Conservation (phyloP, 2,329 filamentous ascomycete species). For the Tolypocladium nubicola region DNA sequence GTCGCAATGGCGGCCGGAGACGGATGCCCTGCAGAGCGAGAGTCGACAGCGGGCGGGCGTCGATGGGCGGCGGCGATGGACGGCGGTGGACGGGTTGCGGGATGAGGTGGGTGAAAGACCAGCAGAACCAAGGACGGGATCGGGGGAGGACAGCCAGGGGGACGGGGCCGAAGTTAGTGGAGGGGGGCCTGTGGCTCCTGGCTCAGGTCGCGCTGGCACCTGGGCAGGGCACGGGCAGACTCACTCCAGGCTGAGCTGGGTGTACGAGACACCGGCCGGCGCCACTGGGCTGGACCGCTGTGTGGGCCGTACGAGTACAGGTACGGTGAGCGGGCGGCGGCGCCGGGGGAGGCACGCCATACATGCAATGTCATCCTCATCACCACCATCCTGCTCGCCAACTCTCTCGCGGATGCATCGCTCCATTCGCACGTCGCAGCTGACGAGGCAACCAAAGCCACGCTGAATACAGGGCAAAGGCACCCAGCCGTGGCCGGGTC, state of each 20-base stretch:
- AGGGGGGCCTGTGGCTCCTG: not conserved
- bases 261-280: no score
- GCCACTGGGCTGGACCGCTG: no score
- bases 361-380: no score
- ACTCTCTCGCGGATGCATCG: no score
- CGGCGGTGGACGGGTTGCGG: not conserved
- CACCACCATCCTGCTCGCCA: no score
- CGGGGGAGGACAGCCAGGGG: not conserved
- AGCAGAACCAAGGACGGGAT: not conserved
- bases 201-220: not conserved
- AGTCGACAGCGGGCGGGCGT: not conserved
- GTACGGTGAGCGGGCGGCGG: not conserved
- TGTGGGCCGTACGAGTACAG: not conserved
- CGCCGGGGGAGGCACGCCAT: no score
- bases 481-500: not conserved
- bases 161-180: not conserved
- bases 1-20: slow-evolving; percentile 1
- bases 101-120: not conserved
- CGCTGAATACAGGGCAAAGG: not conserved
- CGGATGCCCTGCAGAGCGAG: not conserved
- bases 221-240: no score
- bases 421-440: no score
- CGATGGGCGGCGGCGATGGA: not conserved
- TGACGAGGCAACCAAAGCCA: no score
- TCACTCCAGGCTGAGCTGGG: not conserved